These are phyloP conservation scores for Adansonia rubrostipa DNA, from an alignment of 441 rosid genomes.

Conservation along the genomic window DNA sequence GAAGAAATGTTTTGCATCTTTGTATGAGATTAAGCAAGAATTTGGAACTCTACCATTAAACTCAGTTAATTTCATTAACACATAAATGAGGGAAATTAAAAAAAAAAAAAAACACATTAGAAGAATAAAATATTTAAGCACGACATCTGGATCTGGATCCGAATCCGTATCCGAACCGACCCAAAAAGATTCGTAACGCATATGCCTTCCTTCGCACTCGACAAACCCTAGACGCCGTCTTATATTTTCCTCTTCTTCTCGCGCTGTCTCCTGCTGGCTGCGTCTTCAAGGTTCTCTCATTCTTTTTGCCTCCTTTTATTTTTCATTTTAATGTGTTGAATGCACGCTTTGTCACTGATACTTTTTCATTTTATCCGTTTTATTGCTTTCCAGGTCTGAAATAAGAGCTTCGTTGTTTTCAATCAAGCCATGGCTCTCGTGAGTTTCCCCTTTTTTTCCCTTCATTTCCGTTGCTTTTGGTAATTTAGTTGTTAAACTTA, in stretches of 20 bases:
- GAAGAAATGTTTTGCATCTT: no score
- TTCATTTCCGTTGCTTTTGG: not conserved
- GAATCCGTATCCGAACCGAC: not conserved
- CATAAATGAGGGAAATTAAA: no score
- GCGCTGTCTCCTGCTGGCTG: not conserved
- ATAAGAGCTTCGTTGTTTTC: constrained; percentile 33
- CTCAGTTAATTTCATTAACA: no score
- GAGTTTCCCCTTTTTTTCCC: constrained; percentile 25
- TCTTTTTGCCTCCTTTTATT: not conserved
- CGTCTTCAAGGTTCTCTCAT: not conserved
- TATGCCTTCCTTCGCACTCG: not conserved
- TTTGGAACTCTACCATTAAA: no score
- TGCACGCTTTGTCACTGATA: not conserved
- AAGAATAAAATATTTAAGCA: no score
- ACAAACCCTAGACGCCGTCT: constrained; percentile 28
- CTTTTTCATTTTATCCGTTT: not conserved
- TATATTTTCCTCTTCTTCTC: not conserved
- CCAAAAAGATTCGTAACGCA: not conserved
- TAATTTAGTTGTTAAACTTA: not conserved
- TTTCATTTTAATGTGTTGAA: not conserved
- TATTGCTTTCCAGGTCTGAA: constrained; percentile 49
- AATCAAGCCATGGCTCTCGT: constrained; percentile 69
- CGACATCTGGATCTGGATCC: not conserved
- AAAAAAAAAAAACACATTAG: no score
- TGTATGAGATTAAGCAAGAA: no score